phyloP scores from a whole-genome alignment of 2,329 filamentous ascomycete species.

The Cladosporium colombiae region DNA sequence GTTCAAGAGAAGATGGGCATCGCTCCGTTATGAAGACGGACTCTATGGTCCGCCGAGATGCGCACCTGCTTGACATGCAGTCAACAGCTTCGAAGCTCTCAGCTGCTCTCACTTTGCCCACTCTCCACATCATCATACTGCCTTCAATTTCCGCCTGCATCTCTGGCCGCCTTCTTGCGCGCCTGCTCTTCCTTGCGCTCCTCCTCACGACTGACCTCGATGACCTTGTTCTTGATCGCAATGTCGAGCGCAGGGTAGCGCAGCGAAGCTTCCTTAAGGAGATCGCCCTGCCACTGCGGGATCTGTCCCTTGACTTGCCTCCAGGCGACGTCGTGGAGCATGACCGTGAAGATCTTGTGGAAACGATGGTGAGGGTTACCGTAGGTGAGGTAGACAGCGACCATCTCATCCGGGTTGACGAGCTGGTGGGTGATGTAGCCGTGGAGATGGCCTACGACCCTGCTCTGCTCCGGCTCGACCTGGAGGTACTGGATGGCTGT shows the following conservation, averaged over 20 bases:
- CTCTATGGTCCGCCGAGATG: too few relatives aligned
- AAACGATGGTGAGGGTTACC: neutral
- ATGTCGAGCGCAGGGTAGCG: neutral
- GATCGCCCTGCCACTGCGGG: neutral
- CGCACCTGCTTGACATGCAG: too few relatives aligned
- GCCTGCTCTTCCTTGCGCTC: neutral
- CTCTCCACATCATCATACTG: neutral
- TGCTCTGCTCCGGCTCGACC: slow-evolving; percentile 21
- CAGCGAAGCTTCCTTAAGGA: neutral
- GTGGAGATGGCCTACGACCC: slow-evolving; percentile 22
- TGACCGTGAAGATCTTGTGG: neutral
- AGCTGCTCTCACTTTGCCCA: neutral
- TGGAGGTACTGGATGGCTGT: slow-evolving; percentile 20
- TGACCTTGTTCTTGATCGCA: neutral
- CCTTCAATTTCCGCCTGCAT: neutral
- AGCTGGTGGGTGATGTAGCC: slow-evolving; percentile 21
- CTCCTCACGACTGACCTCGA: neutral
- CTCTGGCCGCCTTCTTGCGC: neutral
- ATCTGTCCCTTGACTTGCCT: neutral
- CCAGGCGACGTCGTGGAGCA: slow-evolving; percentile 1
- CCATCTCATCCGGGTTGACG: slow-evolving; percentile 18
- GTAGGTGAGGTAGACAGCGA: slow-evolving; percentile 11
- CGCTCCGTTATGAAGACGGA: too few relatives aligned
- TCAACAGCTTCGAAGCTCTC: neutral
- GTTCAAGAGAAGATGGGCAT: too few relatives aligned